Base-by-base conservation (phyloP, 139 green algal genomes). In the Micractinium conductrix region DNA sequence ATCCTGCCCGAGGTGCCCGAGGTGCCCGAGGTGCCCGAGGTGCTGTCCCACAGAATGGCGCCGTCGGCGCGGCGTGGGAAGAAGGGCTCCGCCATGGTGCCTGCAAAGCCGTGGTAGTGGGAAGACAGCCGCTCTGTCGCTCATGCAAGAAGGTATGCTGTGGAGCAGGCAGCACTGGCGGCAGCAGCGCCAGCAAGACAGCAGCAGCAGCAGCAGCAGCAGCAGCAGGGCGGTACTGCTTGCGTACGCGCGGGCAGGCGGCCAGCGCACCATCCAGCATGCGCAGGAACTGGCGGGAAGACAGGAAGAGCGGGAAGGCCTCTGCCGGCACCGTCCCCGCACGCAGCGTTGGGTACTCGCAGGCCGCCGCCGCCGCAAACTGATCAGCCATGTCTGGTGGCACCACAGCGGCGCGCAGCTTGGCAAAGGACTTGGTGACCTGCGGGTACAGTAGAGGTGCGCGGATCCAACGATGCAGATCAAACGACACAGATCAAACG, bases 271-370 rank as follows among this genome's bases (percentile, higher is more conserved):
- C 81, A 65, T 97, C 94, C 72, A 97, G 84, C 87, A 94, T 92
- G 62, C 75, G 80, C 53, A 97, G 86, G 74, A 86, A 92, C 63
- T 79, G 72, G 33, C 81, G 85, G 50, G 90, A 93, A 9, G 94
- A 79, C 87, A 98, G 94, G 37, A 97, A 95, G 37, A 97, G 88
- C 2, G 94, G 94, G 86, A 96, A 97, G 10, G 93, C 93, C 69
- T 89, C 91, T n/a, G 88, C 3, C 0, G 93, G 91, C 24, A 96
- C 78, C n/a, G 90, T 9, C 16, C 45, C 73, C 3, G 45, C 83
- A 24, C 63, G 65, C 28, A 96, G 74, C 40, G 75, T 92, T 84
- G 85, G 71, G 40, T 91, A 92, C 71, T 84, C 88, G 8, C 50
- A 67, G 10, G 80, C 37, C 19, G 74, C 60, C 7, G 84, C 82